Percentiles rank a stretch among this genome's conserved stretches.
Evolutionary conservation across 2,329 filamentous ascomycete species (phyloP).

Genomic region (Alternaria longipes): DNA sequence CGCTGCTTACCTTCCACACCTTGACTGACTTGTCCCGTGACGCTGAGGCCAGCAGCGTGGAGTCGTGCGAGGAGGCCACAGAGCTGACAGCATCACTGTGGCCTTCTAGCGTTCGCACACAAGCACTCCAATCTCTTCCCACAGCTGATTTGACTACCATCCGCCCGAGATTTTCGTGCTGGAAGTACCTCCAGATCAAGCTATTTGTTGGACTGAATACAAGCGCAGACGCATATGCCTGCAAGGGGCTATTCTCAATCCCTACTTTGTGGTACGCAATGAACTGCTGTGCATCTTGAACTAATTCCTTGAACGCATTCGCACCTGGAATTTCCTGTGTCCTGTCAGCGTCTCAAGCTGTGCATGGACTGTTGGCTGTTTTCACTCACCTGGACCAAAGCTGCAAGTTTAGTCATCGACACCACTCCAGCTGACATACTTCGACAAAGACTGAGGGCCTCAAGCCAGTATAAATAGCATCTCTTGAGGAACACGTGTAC

Average conservation of each 20-base stretch:
- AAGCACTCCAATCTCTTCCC: conserved; percentile 1
- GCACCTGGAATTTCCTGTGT: too few relatives aligned
- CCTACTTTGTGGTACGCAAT: conserved; percentile 26
- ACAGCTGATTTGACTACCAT: neutral
- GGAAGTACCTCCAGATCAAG: neutral
- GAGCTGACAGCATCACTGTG: conserved; percentile 7
- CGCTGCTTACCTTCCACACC: neutral
- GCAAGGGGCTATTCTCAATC: conserved; percentile 15
- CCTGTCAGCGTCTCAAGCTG: too few relatives aligned
- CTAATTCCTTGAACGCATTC: too few relatives aligned
- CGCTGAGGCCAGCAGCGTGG: conserved; percentile 12
- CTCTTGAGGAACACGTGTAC: conserved; percentile 7
- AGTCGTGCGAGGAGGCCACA: conserved; percentile 25
- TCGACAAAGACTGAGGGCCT: conserved; percentile 22
- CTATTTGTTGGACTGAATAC: neutral
- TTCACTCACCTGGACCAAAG: too few relatives aligned
- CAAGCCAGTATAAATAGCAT: neutral
- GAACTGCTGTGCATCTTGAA: conserved; percentile 25
- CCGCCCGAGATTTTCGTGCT: neutral
- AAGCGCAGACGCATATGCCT: conserved; percentile 12
- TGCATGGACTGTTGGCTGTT: neutral
- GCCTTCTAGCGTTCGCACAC: conserved; percentile 28
- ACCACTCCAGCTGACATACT: conserved; percentile 23
- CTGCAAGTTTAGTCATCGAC: conserved; percentile 10
- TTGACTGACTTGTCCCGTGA: conserved; percentile 10